phyloP scores from a whole-genome alignment of 305 asterid genomes.

The Andrographis paniculata region DNA sequence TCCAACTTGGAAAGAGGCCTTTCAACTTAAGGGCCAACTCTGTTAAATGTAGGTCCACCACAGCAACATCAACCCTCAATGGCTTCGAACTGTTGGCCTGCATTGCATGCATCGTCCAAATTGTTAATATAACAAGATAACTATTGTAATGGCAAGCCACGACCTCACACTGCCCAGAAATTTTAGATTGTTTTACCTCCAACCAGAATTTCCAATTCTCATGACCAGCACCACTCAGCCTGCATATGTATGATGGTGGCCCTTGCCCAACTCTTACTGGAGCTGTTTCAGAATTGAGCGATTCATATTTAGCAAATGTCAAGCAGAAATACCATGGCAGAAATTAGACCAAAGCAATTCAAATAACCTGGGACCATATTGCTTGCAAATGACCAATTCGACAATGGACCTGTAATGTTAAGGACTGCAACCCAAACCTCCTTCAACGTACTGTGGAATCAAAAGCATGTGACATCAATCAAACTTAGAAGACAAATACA shows the following conservation, averaged over 20 bases:
- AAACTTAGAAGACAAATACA: neutral
- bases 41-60: constrained; percentile 54
- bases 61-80: constrained; percentile 68
- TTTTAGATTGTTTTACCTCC: constrained; percentile 47
- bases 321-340: neutral
- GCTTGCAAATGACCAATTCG: constrained; percentile 90
- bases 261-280: constrained; percentile 51
- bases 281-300: constrained; percentile 38
- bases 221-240: constrained; percentile 67
- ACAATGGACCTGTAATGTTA: constrained; percentile 87
- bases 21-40: constrained; percentile 56
- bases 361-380: constrained; percentile 63
- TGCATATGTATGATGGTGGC: constrained; percentile 73
- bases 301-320: neutral
- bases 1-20: constrained; percentile 81
- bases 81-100: constrained; percentile 64
- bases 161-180: neutral
- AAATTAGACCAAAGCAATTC: constrained; percentile 8
- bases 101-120: neutral
- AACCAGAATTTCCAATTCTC: constrained; percentile 96
- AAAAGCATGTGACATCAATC: neutral
- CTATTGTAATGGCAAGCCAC: neutral
- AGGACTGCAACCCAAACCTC: constrained; percentile 96
- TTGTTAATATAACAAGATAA: neutral
- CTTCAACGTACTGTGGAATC: constrained; percentile 58